These are phyloP conservation scores for Pythium chondricola DNA, from an alignment of 352 stramenopile species.

Conservation along the genomic window DNA sequence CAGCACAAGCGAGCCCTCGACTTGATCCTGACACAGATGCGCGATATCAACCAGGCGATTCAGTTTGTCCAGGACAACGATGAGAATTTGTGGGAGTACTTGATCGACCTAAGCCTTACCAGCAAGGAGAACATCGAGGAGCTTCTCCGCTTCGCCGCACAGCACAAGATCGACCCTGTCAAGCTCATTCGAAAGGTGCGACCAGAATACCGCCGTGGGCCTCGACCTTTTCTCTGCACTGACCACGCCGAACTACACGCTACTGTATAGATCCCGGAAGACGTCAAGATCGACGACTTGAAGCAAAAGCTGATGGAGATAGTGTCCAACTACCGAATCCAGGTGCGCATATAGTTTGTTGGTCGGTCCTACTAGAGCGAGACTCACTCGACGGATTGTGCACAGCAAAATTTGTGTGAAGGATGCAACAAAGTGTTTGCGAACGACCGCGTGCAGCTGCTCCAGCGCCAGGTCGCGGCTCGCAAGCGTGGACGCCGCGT, in stretches of 20 bases:
- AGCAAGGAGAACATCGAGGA: conserved; percentile 73
- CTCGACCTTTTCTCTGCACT: neutral
- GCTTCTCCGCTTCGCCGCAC: conserved; percentile 57
- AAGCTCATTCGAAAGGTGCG: conserved; percentile 78
- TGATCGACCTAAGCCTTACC: conserved; percentile 75
- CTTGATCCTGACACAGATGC: conserved; percentile 74
- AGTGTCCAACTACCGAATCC: conserved; percentile 73
- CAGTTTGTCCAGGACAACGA: conserved; percentile 81
- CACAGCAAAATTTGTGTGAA: conserved; percentile 69
- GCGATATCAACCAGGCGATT: conserved; percentile 77
- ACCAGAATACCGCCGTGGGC: neutral
- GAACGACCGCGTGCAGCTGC: conserved; percentile 61
- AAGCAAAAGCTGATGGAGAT: conserved; percentile 81
- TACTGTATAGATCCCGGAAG: conserved; percentile 54
- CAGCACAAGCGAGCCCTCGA: conserved; percentile 83
- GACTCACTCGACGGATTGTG: neutral
- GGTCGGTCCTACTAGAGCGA: neutral
- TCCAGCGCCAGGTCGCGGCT: conserved; percentile 55
- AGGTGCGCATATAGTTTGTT: conserved; percentile 36
- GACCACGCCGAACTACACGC: neutral
- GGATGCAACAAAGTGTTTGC: conserved; percentile 77
- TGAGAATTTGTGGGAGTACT: conserved; percentile 71
- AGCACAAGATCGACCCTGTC: conserved; percentile 83
- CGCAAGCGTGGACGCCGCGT: conserved; percentile 63
- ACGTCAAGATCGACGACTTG: conserved; percentile 77